phyloP scores from a whole-genome alignment of 2,329 filamentous ascomycete genomes.

The Chrysosporium queenslandicum region DNA sequence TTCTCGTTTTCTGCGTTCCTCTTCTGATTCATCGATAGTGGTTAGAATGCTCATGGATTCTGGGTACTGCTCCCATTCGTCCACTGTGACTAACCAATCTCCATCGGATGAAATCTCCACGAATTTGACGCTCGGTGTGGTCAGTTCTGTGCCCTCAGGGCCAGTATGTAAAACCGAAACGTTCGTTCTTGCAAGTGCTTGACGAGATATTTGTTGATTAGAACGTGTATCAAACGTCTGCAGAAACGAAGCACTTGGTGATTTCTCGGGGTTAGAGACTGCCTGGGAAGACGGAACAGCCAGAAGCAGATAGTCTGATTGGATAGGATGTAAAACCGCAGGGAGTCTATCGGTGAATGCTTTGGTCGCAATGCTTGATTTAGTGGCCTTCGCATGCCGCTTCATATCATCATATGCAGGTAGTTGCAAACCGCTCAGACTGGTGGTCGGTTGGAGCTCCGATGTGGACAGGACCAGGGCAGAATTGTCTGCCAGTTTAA shows the following conservation, averaged over 20 bases:
- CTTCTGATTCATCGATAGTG: conserved; percentile 19
- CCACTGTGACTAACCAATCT: conserved; percentile 80
- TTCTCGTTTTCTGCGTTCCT: conserved; percentile 42
- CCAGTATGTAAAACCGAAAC: conserved; percentile 70
- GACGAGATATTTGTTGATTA: conserved; percentile 68
- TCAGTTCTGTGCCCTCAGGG: conserved; percentile 59
- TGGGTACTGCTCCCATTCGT: conserved; percentile 73
- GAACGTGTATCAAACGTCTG: conserved; percentile 81
- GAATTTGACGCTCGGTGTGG: conserved; percentile 66
- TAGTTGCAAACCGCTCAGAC: conserved; percentile 70
- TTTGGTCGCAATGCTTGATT: conserved; percentile 40
- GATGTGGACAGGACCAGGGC: conserved; percentile 81
- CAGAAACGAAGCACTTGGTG: conserved; percentile 50
- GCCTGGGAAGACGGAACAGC: conserved; percentile 52
- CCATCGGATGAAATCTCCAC: conserved; percentile 71
- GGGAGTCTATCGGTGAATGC: conserved; percentile 34
- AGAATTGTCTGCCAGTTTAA: conserved; percentile 87
- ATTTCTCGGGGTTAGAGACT: conserved; percentile 23
- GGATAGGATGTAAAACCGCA: conserved; percentile 52
- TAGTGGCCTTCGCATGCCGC: conserved; percentile 23
- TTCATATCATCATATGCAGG: conserved; percentile 21
- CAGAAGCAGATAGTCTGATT: conserved; percentile 55
- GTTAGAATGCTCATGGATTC: conserved; percentile 55
- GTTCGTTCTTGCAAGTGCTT: conserved; percentile 81
- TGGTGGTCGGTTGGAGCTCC: conserved; percentile 74